Percentiles rank a stretch among this genome's conserved stretches.
phyloP scores from a whole-genome alignment of 305 asterid species.

The Solanum chacoense region DNA sequence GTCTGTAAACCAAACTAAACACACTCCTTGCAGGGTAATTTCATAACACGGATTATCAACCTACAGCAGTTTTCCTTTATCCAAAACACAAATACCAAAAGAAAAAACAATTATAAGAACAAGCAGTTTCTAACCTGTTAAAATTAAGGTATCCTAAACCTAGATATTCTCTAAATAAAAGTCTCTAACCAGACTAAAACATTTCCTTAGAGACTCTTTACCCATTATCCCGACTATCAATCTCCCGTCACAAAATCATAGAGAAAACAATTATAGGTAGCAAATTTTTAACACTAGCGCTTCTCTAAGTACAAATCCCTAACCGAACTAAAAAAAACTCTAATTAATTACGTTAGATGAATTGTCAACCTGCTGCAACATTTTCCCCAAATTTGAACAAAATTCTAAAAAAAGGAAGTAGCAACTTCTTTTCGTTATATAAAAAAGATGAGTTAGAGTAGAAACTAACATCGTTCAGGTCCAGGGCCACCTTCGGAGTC shows the following conservation, averaged over 20 bases:
- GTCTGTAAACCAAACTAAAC: neutral
- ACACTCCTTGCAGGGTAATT: neutral
- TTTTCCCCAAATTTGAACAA: neutral
- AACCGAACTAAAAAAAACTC: neutral
- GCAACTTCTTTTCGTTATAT: neutral
- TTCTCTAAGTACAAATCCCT: neutral
- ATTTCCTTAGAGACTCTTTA: neutral
- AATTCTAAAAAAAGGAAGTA: neutral
- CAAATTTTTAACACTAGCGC: neutral
- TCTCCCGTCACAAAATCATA: neutral
- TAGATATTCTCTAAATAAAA: neutral
- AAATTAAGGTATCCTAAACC: neutral
- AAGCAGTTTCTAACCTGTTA: neutral
- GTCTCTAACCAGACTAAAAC: neutral
- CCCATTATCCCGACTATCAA: neutral
- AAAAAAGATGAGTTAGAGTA: slow-evolving; percentile 5
- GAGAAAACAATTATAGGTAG: neutral
- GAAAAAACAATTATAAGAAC: neutral
- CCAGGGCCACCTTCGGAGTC: slow-evolving; percentile 87
- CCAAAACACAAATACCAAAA: neutral
- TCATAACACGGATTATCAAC: too few relatives aligned
- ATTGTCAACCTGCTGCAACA: neutral
- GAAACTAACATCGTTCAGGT: slow-evolving; percentile 74
- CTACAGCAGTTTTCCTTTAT: neutral
- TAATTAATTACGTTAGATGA: neutral